A percentile compares a stretch with the other conserved stretches of the same genome.
phyloP scores from a whole-genome alignment of 2,329 filamentous ascomycete species.

The Mariannaea elegans region DNA sequence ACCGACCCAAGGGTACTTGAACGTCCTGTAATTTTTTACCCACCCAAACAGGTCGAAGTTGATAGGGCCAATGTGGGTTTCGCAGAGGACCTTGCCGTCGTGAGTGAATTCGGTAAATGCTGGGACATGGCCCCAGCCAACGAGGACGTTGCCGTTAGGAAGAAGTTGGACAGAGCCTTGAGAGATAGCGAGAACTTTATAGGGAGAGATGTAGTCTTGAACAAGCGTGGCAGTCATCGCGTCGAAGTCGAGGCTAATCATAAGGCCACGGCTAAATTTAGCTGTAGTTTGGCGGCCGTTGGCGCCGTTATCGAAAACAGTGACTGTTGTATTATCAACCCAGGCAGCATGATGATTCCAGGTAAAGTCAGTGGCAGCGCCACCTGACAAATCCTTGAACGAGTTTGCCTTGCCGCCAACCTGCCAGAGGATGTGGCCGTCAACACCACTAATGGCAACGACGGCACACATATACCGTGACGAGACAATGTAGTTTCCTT shows the following conservation, averaged over 20 bases:
- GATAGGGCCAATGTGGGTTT: constrained; percentile 56
- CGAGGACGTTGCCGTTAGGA: constrained; percentile 60
- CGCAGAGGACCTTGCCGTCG: constrained; percentile 61
- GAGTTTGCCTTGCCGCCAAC: constrained; percentile 58
- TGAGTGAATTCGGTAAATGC: constrained; percentile 56
- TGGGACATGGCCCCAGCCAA: constrained; percentile 65
- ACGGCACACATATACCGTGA: constrained; percentile 58
- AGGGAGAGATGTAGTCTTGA: constrained; percentile 55
- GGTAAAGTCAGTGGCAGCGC: constrained; percentile 49
- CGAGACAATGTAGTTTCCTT: constrained; percentile 65
- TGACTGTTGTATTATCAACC: constrained; percentile 60
- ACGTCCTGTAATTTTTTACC: constrained; percentile 63
- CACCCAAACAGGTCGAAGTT: constrained; percentile 42
- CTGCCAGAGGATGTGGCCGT: constrained; percentile 61
- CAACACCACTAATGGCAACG: constrained; percentile 55
- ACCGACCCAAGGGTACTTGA: constrained; percentile 63
- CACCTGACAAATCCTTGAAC: constrained; percentile 45
- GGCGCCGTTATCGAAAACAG: constrained; percentile 50
- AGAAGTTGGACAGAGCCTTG: constrained; percentile 62
- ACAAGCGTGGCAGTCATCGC: constrained; percentile 44
- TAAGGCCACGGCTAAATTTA: constrained; percentile 37
- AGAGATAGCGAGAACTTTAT: constrained; percentile 50
- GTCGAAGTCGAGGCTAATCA: constrained; percentile 34
- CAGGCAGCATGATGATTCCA: constrained; percentile 62
- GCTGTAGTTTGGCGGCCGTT: constrained; percentile 26